Evolutionary conservation across 2,329 filamentous ascomycete genomes (phyloP), one percentile per base, ranked within the genome.

Genomic region (Coleophoma eucalyptorum): DNA sequence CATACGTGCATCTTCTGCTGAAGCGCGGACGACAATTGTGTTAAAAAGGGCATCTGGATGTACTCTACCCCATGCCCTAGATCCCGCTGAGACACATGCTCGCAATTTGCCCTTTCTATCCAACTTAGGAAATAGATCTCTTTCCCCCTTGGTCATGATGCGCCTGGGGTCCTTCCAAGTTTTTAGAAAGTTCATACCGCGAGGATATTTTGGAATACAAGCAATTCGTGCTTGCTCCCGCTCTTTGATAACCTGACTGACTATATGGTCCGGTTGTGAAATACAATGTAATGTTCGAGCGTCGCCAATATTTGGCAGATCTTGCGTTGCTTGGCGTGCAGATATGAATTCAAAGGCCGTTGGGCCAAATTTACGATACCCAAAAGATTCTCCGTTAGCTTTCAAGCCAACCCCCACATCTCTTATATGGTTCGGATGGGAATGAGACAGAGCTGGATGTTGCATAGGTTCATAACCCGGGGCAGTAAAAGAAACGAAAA

Each of bases 401-500:
- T 80, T 73, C 33, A 65, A 70, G 0, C 89, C 88, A 0, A 91
- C 66, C 1, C 68, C 69, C 3, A 64, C 59, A 1, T 57, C 58
- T 3, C 26, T 53, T 0, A 67, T 63, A 0, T 58, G 58, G 0
- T 67, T 55, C 0, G 80, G 80, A 50, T 87, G 81, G 0, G 79
- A 78, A 61, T 93, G 87, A 0, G 87, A 88, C 0, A 79, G 72
- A 0, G 66, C 55, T 0, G 87, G 87, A 2, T 74, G 69, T 0
- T 68, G 62, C 0, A 87, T 80, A 0, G 87, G 77, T 2, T 63
- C 66, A 3, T 80, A 67, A 0, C 83, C 85, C 0, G 89, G 86
- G 0, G 87, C 87, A 1, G 87, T 80, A 54, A 91, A 86, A 2
- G 78, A 72, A 1, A 94, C 74, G 53, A 95, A 90, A 0, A 93